phyloP scores from a whole-genome alignment of 441 rosid species.

The Corymbia calophylla region DNA sequence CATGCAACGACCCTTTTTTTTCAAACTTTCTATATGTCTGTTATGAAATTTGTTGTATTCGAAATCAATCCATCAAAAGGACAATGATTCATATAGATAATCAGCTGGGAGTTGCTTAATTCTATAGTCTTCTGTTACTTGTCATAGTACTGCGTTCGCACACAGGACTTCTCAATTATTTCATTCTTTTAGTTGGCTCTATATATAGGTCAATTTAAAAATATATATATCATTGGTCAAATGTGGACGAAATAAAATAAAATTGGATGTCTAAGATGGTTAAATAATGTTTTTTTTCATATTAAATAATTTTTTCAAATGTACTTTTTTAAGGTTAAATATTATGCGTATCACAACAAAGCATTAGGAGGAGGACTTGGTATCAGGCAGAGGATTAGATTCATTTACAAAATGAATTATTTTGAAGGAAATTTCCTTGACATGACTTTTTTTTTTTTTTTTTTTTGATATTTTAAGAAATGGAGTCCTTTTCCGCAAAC shows the following conservation, averaged over 20 bases:
- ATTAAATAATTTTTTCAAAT: neutral
- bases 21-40: neutral
- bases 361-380: neutral
- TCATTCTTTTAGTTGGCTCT: neutral
- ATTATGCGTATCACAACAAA: neutral
- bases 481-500: neutral
- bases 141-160: neutral
- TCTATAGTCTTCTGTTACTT: neutral
- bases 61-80: neutral
- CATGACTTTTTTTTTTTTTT: neutral
- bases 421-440: neutral
- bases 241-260: neutral
- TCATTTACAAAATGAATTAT: neutral
- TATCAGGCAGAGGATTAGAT: neutral
- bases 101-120: neutral
- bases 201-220: neutral
- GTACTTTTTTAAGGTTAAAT: neutral
- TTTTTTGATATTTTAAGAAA: neutral
- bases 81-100: neutral
- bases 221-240: neutral
- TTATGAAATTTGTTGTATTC: neutral
- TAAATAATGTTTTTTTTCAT: neutral
- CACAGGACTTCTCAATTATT: neutral
- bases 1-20: neutral
- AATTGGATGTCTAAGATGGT: neutral